Evolutionary conservation across 2,329 filamentous ascomycete species (phyloP), one percentile per base, ranked within the genome.

Genomic region (Gyromitra esculenta): DNA sequence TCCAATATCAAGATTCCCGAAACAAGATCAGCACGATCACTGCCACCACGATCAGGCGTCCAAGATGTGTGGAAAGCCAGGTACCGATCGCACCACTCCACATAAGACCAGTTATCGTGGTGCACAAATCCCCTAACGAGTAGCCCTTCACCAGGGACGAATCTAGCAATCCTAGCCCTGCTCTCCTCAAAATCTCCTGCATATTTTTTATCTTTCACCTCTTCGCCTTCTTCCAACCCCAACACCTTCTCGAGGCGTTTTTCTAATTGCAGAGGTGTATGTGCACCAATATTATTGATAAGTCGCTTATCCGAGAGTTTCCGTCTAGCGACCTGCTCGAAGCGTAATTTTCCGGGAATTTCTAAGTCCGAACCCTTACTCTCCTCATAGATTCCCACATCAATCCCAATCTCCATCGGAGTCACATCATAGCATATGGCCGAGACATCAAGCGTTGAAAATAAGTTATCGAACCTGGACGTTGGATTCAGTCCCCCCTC

Each of bases 81-180:
- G 15, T 75, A 75, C 13, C 65, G 65, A 50, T 70, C 72, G 13
- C 67, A 62, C 72, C 66, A 75, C 66, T 75, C 67, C 48, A 75
- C 72, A 25, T 57, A 75, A n/a, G 41, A 75, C 72, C 72, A 75
- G 43, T 71, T 64, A 41, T 70, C 72, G 21, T 43, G 25, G 21
- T 75, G 72, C 21, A 75, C 72, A 39, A 64, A 48, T 5, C 72
- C 72, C n/a, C 35, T 75, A 7, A 75, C 50, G 18, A 59, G n/a
- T 25, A 75, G 50, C 39, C 72, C 72, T 41, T 59, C 59, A 1
- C 50, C 45, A 13, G 66, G 57, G 50, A 43, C 66, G 31, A 75
- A 75, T 31, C 41, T 75, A 3, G 65, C 72, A 25, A 75, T 65
- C 39, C 59, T 56, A 7, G 9, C 41, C 18, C 37, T 25, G 2